Conservation (phyloP, 2,329 filamentous ascomycete genomes). For the Colletotrichum karsti region DNA sequence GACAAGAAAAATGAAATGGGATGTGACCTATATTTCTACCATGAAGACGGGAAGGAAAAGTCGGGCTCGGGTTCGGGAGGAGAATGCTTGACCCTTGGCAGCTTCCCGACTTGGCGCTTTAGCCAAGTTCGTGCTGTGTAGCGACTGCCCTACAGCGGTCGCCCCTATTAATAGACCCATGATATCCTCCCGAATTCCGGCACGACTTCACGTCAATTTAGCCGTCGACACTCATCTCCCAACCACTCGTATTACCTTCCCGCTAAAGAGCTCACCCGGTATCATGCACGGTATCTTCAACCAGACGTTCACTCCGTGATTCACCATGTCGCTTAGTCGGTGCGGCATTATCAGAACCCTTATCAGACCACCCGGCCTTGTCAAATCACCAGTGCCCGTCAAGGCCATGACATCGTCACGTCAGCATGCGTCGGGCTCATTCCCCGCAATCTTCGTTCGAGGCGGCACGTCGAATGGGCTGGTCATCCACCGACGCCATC, state of each 20-base stretch:
- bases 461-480: conserved; percentile 35
- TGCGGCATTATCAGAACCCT: background rate
- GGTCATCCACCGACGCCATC: conserved; percentile 40
- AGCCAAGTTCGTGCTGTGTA: too few relatives aligned
- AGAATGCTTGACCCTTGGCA: too few relatives aligned
- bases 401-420: background rate
- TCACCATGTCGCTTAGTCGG: background rate
- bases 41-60: too few relatives aligned
- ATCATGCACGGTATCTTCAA: too few relatives aligned
- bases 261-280: background rate
- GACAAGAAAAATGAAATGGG: too few relatives aligned
- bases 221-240: background rate
- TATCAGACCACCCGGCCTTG: background rate
- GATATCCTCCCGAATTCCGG: too few relatives aligned
- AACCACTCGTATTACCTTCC: background rate
- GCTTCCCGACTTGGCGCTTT: too few relatives aligned
- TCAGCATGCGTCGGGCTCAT: conserved; percentile 6
- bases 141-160: too few relatives aligned
- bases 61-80: too few relatives aligned
- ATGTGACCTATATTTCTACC: too few relatives aligned
- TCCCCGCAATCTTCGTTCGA: conserved; percentile 50
- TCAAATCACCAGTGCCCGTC: background rate
- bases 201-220: too few relatives aligned
- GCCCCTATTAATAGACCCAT: too few relatives aligned
- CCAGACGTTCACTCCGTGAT: background rate